These are phyloP conservation scores for Closterium sp. DNA, from an alignment of 139 green algal species.

Conservation along the genomic window DNA sequence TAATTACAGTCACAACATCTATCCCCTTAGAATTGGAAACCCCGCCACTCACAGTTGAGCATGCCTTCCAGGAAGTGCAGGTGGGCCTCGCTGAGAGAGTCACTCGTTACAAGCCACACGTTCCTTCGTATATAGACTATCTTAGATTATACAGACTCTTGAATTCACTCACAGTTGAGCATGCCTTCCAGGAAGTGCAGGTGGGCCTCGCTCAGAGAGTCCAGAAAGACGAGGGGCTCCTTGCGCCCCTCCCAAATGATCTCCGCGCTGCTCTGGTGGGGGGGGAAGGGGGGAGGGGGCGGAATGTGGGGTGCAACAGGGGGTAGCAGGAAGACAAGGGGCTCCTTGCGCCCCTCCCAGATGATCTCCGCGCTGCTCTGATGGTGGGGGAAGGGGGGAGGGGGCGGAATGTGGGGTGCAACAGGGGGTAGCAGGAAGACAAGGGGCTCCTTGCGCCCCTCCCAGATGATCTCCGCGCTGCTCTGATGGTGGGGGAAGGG, in stretches of 20 bases:
- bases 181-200: constrained; percentile 63
- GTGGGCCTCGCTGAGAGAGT: constrained; percentile 60
- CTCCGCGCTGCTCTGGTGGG: constrained; percentile 43
- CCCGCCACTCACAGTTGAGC: constrained; percentile 32
- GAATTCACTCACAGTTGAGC: constrained; percentile 41
- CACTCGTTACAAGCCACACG: not conserved
- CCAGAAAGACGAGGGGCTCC: constrained; percentile 50
- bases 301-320: constrained; percentile 53
- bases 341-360: constrained; percentile 55
- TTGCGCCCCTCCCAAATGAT: constrained; percentile 62
- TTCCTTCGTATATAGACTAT: too few relatives aligned
- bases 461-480: constrained; percentile 64
- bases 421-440: constrained; percentile 50
- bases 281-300: not conserved
- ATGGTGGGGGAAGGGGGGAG: too few relatives aligned
- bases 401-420: constrained; percentile 38
- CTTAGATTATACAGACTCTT: too few relatives aligned
- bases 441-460: constrained; percentile 50
- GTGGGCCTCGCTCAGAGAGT: constrained; percentile 60
- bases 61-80: constrained; percentile 63
- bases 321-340: constrained; percentile 50
- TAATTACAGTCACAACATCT: too few relatives aligned
- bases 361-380: constrained; percentile 57
- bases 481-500: not conserved
- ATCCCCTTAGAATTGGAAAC: too few relatives aligned